Conservation (phyloP, 73 alveolate genomes). For the Paramecium biaurelia region DNA sequence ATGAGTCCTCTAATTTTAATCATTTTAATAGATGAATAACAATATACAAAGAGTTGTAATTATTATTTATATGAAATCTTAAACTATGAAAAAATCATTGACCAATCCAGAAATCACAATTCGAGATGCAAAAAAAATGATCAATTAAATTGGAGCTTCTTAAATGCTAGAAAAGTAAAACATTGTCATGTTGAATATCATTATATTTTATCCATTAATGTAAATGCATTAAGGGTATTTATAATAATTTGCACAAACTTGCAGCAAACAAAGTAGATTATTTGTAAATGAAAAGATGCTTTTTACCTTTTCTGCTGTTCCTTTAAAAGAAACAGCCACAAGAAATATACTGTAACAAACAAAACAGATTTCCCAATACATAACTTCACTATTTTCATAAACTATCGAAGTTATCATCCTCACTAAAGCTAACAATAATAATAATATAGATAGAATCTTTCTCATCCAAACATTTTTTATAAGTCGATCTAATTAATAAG, state of each 20-base stretch:
- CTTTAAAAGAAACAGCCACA: not conserved
- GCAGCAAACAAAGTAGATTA: not conserved
- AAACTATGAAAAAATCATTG: not conserved
- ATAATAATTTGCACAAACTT: not conserved
- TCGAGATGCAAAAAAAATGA: not conserved
- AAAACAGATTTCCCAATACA: slow-evolving; percentile 31
- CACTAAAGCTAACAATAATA: not conserved
- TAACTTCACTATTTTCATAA: not conserved
- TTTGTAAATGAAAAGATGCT: not conserved
- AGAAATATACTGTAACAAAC: not conserved
- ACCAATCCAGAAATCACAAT: not conserved
- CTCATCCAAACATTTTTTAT: not conserved
- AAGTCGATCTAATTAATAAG: not conserved
- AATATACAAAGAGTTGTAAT: not conserved
- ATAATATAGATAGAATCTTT: not conserved
- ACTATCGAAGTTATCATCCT: not conserved
- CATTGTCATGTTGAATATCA: slow-evolving; percentile 3
- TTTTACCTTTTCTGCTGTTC: not conserved
- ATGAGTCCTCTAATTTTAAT: not conserved
- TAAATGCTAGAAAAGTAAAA: not conserved
- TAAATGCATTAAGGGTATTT: not conserved
- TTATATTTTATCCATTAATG: not conserved
- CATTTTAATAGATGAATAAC: not conserved
- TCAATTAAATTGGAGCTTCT: slow-evolving; percentile 6
- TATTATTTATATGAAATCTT: not conserved